Evolutionary conservation across 768 basidiomycete genomes (phyloP).

Genomic region (Boletus tylopilopsis): DNA sequence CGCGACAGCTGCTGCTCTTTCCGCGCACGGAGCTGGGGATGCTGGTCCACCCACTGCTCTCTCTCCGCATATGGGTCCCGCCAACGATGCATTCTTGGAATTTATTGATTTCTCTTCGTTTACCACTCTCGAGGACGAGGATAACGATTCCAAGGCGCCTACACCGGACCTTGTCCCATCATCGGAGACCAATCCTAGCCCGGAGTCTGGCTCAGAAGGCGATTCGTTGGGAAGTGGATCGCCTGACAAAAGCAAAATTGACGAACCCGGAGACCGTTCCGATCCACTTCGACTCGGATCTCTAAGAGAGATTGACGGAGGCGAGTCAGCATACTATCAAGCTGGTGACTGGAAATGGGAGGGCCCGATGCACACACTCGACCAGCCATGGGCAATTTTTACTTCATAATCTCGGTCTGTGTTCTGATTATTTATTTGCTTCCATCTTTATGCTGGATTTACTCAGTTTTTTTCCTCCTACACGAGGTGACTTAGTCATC

Average conservation of each 20-base stretch:
- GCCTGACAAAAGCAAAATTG: slow-evolving; percentile 49
- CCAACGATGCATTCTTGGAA: slow-evolving; percentile 40
- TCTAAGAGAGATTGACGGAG: slow-evolving; percentile 72
- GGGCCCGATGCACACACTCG: slow-evolving; percentile 56
- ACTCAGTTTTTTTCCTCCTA: slow-evolving; percentile 22
- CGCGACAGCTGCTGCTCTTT: slow-evolving; percentile 28
- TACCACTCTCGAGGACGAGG: slow-evolving; percentile 50
- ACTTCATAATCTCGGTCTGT: slow-evolving; percentile 30
- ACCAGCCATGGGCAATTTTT: slow-evolving; percentile 74
- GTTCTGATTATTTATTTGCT: slow-evolving; percentile 39
- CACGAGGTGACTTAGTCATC: slow-evolving; percentile 31
- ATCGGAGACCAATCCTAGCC: slow-evolving; percentile 74
- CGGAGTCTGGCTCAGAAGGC: slow-evolving; percentile 66
- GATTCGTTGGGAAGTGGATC: slow-evolving; percentile 46
- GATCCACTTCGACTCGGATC: slow-evolving; percentile 56
- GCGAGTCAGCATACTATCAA: slow-evolving; percentile 66
- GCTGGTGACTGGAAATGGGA: slow-evolving; percentile 68
- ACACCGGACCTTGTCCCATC: slow-evolving; percentile 71
- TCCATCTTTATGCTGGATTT: slow-evolving; percentile 43
- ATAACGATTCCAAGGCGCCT: slow-evolving; percentile 60
- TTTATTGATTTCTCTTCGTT: slow-evolving; percentile 70
- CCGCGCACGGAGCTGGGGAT: slow-evolving; percentile 25
- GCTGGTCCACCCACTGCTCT: slow-evolving; percentile 30
- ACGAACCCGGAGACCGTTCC: slow-evolving; percentile 41
- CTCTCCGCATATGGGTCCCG: slow-evolving; percentile 35